phyloP scores from a whole-genome alignment of 1,284 basidiomycete genomes.

The Inonotus hispidus region DNA sequence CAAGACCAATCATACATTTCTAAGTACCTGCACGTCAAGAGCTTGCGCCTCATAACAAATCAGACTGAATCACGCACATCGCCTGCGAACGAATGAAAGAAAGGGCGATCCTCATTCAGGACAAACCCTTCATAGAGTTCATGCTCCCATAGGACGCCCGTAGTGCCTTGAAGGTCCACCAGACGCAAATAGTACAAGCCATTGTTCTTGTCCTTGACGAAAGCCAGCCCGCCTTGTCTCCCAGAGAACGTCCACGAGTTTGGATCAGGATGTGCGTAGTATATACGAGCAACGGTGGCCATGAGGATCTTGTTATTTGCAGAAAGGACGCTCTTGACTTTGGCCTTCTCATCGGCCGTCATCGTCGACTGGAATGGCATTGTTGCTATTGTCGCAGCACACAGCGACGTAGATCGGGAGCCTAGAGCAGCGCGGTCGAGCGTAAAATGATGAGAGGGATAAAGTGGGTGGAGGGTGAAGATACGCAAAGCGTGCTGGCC shows the following conservation, averaged over 20 bases:
- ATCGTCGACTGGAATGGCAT: conserved; percentile 74
- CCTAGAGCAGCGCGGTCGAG: not conserved
- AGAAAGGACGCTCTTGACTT: conserved; percentile 64
- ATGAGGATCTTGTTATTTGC: conserved; percentile 67
- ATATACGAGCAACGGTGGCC: conserved; percentile 79
- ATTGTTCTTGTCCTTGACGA: conserved; percentile 59
- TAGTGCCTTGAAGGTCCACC: conserved; percentile 77
- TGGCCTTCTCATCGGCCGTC: conserved; percentile 68
- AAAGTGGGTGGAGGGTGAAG: not conserved
- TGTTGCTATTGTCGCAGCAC: not conserved
- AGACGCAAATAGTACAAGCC: conserved; percentile 66
- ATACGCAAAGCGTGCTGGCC: not conserved
- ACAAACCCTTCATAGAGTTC: conserved; percentile 85
- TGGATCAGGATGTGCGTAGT: conserved; percentile 77
- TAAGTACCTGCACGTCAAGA: conserved; percentile 27
- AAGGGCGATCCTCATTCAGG: conserved; percentile 83
- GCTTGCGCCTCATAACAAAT: conserved; percentile 12
- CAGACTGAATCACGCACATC: conserved; percentile 51
- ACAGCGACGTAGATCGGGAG: not conserved
- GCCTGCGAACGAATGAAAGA: conserved; percentile 91
- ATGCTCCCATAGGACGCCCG: conserved; percentile 92
- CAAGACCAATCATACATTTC: conserved; percentile 87
- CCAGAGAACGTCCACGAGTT: conserved; percentile 82
- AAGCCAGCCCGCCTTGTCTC: conserved; percentile 76
- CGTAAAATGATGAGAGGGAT: not conserved